These are phyloP conservation scores for Logfia minima DNA, from an alignment of 129 eudicot species.

Conservation along the genomic window DNA sequence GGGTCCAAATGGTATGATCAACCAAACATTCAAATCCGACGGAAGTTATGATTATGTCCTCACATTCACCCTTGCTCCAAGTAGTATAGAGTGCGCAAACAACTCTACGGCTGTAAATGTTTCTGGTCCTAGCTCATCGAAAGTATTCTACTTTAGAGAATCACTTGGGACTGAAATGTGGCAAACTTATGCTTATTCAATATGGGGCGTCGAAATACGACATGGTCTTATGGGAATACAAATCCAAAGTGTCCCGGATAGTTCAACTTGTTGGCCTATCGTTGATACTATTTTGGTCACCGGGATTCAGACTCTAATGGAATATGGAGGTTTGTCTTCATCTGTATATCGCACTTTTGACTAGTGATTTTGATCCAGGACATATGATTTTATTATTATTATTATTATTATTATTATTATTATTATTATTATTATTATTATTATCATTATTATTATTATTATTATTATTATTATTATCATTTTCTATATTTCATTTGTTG, in stretches of 20 bases:
- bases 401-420: too few relatives aligned
- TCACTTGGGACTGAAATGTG: conserved; percentile 28
- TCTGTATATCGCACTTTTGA: not conserved
- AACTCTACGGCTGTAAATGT: conserved; percentile 36
- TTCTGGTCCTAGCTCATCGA: conserved; percentile 25
- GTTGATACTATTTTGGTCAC: conserved; percentile 26
- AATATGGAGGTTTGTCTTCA: conserved; percentile 23
- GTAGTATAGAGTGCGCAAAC: conserved; percentile 17
- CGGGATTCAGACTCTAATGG: not conserved
- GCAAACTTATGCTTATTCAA: conserved; percentile 38
- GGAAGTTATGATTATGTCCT: conserved; percentile 31
- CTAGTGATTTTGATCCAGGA: not conserved
- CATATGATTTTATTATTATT: too few relatives aligned
- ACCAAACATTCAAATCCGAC: conserved; percentile 36
- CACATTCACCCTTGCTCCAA: conserved; percentile 43
- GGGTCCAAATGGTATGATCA: conserved; percentile 44
- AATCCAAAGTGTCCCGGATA: conserved; percentile 20
- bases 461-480: too few relatives aligned
- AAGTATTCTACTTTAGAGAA: conserved; percentile 21
- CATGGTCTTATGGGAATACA: conserved; percentile 25
- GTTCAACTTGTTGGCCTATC: conserved; percentile 38
- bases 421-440: too few relatives aligned
- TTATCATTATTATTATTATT: too few relatives aligned
- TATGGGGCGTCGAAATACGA: conserved; percentile 19
- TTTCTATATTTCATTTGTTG: not conserved